Conservation (phyloP, 805 yeast species). For the Barnettozyma californica region DNA sequence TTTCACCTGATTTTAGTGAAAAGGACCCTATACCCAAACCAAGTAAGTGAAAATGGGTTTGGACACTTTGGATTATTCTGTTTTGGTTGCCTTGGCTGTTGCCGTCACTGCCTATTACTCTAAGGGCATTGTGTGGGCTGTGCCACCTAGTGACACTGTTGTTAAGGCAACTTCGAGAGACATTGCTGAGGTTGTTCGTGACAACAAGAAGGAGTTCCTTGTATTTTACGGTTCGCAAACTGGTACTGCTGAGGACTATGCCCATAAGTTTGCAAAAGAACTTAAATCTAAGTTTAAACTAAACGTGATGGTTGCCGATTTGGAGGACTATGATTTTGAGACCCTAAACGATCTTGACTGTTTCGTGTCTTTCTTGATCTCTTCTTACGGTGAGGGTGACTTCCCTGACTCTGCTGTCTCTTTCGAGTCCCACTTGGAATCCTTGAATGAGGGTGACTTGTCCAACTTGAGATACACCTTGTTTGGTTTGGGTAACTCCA, state of each 20-base stretch:
- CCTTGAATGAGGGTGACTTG: constrained; percentile 49
- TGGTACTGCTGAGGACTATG: constrained; percentile 97
- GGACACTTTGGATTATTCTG: constrained; percentile 68
- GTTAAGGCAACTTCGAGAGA: constrained; percentile 46
- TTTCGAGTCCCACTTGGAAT: constrained; percentile 63
- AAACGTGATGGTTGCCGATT: constrained; percentile 78
- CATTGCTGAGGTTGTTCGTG: constrained; percentile 49
- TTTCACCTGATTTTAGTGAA: not conserved
- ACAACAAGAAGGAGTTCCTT: constrained; percentile 66
- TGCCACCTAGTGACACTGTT: constrained; percentile 30
- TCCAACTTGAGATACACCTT: constrained; percentile 59
- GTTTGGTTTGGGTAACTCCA: constrained; percentile 92
- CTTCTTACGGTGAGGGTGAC: constrained; percentile 98
- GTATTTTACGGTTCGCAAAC: constrained; percentile 94
- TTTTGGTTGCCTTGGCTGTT: constrained; percentile 58
- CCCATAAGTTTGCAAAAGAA: constrained; percentile 85
- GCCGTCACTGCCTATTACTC: constrained; percentile 64
- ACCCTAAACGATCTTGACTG: constrained; percentile 59
- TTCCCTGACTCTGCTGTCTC: constrained; percentile 92
- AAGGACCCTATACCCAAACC: not conserved
- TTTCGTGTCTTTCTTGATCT: constrained; percentile 71
- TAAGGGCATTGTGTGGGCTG: constrained; percentile 50
- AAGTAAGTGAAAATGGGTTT: constrained; percentile 37
- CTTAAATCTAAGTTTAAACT: constrained; percentile 76
- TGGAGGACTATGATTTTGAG: constrained; percentile 84